Evolutionary conservation across 768 basidiomycete species (phyloP).

Genomic region (Cantharellus anzutake): DNA sequence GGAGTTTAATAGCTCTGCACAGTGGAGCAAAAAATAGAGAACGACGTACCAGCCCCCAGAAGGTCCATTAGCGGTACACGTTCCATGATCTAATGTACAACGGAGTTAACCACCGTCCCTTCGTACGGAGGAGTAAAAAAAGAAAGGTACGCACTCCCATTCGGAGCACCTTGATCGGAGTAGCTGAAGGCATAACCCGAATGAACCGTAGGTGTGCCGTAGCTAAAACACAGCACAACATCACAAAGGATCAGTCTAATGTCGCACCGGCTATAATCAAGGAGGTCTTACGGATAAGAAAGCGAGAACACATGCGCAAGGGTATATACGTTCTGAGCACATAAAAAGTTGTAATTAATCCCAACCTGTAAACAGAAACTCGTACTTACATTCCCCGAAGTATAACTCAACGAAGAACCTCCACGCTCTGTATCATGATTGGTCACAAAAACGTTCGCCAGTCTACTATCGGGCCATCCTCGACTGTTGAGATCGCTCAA

Average conservation of each 20-base stretch:
- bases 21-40: no score
- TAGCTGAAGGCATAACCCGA: constrained; percentile 29
- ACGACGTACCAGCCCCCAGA: constrained; percentile 3
- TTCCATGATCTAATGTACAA: no score
- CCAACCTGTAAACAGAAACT: constrained; percentile 12
- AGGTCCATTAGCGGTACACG: neutral
- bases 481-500: constrained; percentile 29
- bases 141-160: constrained; percentile 23
- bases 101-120: neutral
- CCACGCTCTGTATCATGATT: constrained; percentile 56
- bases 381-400: neutral
- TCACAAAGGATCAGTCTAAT: no score
- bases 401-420: constrained; percentile 5
- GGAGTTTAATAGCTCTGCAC: neutral
- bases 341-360: constrained; percentile 37
- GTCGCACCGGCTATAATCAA: no score
- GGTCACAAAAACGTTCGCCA: constrained; percentile 45
- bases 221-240: constrained; percentile 22
- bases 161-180: constrained; percentile 39
- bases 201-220: constrained; percentile 43
- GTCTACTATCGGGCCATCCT: constrained; percentile 38
- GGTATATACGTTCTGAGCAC: constrained; percentile 45
- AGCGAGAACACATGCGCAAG: constrained; percentile 44
- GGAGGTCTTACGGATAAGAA: constrained; percentile 32
- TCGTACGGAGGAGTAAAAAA: neutral